A percentile compares a stretch with the other conserved stretches of the same genome.
Evolutionary conservation across 2,329 filamentous ascomycete genomes (phyloP).

Genomic region (Sclerotinia nivalis): DNA sequence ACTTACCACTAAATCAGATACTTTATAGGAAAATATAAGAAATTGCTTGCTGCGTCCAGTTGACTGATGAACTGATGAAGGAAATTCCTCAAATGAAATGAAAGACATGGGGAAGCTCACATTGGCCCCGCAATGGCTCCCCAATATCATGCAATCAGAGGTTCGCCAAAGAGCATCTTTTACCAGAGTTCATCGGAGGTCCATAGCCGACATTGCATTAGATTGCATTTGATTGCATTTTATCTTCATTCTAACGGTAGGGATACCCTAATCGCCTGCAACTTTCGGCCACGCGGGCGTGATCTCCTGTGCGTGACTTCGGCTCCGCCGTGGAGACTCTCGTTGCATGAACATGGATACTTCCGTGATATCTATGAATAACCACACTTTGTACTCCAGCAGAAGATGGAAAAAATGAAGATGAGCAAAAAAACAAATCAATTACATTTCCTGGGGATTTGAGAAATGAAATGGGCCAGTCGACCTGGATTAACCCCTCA

Average conservation of each 20-base stretch:
- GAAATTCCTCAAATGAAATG: background rate
- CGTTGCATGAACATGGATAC: slow-evolving; percentile 15
- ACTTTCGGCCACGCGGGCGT: slow-evolving; percentile 1
- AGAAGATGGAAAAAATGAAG: background rate
- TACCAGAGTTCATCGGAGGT: background rate
- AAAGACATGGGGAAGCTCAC: slow-evolving; percentile 17
- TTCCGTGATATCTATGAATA: slow-evolving; percentile 1
- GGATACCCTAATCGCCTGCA: background rate
- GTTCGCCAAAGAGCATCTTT: background rate
- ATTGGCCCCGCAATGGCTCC: slow-evolving; percentile 12
- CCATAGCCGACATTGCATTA: slow-evolving; percentile 8
- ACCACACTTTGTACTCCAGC: background rate
- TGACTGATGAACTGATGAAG: background rate
- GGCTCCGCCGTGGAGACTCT: slow-evolving; percentile 8
- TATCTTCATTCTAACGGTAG: background rate
- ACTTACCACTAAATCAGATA: background rate
- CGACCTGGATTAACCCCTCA: background rate
- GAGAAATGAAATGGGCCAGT: background rate
- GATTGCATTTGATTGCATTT: slow-evolving; percentile 15
- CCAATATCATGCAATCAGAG: background rate
- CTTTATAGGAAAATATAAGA: background rate
- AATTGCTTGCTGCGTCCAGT: background rate
- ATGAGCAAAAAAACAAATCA: background rate
- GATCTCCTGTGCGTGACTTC: slow-evolving; percentile 14
- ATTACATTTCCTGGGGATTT: background rate